Conservation (phyloP, 2,329 filamentous ascomycete species). For the Byssoonygena ceratinophila region DNA sequence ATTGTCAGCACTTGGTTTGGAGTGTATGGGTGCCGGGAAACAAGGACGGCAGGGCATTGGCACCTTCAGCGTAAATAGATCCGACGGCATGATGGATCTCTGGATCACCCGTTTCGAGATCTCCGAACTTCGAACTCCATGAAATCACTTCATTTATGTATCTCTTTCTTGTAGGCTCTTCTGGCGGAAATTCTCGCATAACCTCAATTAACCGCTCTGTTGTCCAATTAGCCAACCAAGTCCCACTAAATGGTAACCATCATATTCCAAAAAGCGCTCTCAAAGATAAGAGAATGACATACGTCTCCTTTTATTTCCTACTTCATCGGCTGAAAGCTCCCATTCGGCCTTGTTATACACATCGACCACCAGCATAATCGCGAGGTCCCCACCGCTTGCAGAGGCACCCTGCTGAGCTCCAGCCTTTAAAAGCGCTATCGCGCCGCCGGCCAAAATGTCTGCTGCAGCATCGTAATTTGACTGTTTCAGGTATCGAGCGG, state of each 20-base stretch:
- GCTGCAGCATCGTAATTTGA: constrained; percentile 74
- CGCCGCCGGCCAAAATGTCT: constrained; percentile 75
- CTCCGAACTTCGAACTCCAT: constrained; percentile 78
- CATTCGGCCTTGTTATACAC: constrained; percentile 82
- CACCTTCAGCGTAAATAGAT: constrained; percentile 70
- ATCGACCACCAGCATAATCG: constrained; percentile 74
- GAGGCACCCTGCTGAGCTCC: constrained; percentile 71
- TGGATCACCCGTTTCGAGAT: constrained; percentile 82
- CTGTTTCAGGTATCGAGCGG: constrained; percentile 83
- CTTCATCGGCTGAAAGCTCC: constrained; percentile 51
- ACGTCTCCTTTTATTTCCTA: constrained; percentile 55
- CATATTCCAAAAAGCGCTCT: background rate
- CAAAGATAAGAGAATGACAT: constrained; percentile 12
- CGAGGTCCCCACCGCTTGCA: constrained; percentile 82
- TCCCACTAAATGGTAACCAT: background rate
- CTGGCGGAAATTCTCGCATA: constrained; percentile 65
- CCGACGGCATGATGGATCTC: constrained; percentile 91
- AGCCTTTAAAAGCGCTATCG: constrained; percentile 60
- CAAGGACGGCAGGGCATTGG: constrained; percentile 1
- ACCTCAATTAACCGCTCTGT: constrained; percentile 59
- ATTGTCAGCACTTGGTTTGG: background rate
- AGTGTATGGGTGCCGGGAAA: no score
- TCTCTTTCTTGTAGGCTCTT: constrained; percentile 86
- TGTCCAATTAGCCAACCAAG: background rate
- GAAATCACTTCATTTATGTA: constrained; percentile 77